Evolutionary conservation across 2,329 filamentous ascomycete species (phyloP), one percentile per base, ranked within the genome.

Genomic region (Tympanopsis confertula): DNA sequence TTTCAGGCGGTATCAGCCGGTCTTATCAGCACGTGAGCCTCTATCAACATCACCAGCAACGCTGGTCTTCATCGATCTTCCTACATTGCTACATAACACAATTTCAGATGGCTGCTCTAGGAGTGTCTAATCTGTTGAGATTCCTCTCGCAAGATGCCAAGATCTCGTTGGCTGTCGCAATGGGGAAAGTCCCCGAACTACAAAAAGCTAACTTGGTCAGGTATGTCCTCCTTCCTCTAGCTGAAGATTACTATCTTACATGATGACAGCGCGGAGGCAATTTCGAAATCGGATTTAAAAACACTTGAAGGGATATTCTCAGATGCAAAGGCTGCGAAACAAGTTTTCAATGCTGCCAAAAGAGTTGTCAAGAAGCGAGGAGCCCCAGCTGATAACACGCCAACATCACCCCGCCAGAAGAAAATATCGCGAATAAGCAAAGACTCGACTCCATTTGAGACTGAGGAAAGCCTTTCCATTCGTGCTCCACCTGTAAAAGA

Each of bases 61-160:
- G n/a, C n/a, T n/a, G n/a, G n/a, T n/a, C n/a, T n/a, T n/a, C n/a
- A n/a, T n/a, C n/a, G n/a, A n/a, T n/a, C n/a, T n/a, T n/a, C n/a
- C n/a, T n/a, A n/a, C n/a, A n/a, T n/a, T n/a, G n/a, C n/a, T n/a
- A n/a, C n/a, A n/a, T n/a, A n/a, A n/a, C n/a, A n/a, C n/a, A n/a
- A n/a, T n/a, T n/a, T n/a, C n/a, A n/a, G n/a, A n/a, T n/a, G n/a
- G n/a, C n/a, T n/a, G n/a, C n/a, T n/a, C n/a, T n/a, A n/a, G 56
- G 64, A 32, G 46, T 68, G 4, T 65, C 69, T 48, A 46, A 54
- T 13, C 51, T 77, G 13, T 56, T 78, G 22, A 68, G 72, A 12
- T 78, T 78, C 44, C 55, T 78, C 18, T 68, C 68, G 1, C 65
- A 73, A 52, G 71, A 78, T 53, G 59, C 61, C 20, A 75, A 73